Base-by-base conservation (phyloP, 768 basidiomycete genomes). In the Mycena sanguinolenta region DNA sequence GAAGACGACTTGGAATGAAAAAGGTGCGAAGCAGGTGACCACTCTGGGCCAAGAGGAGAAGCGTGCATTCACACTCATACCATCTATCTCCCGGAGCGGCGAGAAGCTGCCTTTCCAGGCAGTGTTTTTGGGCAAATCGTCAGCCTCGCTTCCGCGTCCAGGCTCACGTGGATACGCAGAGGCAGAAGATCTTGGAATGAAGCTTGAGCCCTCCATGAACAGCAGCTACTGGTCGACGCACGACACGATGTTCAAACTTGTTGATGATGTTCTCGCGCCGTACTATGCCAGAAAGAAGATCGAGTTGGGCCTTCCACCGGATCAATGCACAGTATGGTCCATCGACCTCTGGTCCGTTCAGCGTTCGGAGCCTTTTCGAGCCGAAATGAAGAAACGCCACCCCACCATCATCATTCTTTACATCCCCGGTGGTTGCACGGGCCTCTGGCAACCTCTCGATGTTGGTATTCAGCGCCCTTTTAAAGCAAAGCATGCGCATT, bases 281-380 rank as follows among this genome's bases (percentile, higher is more conserved):
- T 82, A 82, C 52, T 81, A 78, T 46, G 63, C 71, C 1, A 19
- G 5, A 4, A 55, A 53, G 27, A 78, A 77, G 36, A 32, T 10
- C 1, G 44, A 62, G 10, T 73, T 80, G 1, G 36, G 61, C 0
- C 72, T 79, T 7, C 77, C 73, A 0, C 4, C 23, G 0, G 28
- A 21, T 10, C 82, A 83, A 50, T 59, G 75, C 14, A 65, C 70
- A 6, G 23, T 83, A 54, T 79, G 78, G 78, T 65, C 74, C 25
- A 81, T 84, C 36, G 80, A 84, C 58, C 61, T 69, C 42, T 83
- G 79, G 79, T 79, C 80, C 0, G 83, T 84, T 21, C 84, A 85
- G 62, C 71, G 79, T 0, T 80, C 79, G 10, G 28, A 64, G 10
- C 77, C 78, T 19, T 85, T 85, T 64, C 69, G 77, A 2, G 23